phyloP scores from a whole-genome alignment of 169 alveolate genomes.

The Plasmodium gallinaceum region DNA sequence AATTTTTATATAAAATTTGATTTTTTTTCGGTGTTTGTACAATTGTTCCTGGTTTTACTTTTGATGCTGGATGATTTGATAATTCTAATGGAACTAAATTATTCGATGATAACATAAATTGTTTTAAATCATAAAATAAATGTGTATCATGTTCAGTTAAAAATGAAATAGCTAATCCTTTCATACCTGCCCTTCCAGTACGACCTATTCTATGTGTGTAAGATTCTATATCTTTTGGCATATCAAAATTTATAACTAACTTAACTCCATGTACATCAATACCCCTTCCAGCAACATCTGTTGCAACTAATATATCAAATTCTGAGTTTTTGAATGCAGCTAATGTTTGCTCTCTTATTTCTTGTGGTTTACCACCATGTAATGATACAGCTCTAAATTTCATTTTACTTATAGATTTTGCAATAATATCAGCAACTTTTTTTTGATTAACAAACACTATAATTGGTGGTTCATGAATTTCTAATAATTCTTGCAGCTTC shows the following conservation, averaged over 20 bases:
- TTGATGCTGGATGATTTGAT: constrained; percentile 91
- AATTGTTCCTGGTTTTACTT: constrained; percentile 86
- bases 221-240: constrained; percentile 96
- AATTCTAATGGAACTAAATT: constrained; percentile 94
- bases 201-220: constrained; percentile 98
- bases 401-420: constrained; percentile 85
- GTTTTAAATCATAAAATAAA: constrained; percentile 93
- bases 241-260: constrained; percentile 97
- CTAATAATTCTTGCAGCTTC: constrained; percentile 81
- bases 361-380: constrained; percentile 96
- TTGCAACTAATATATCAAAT: constrained; percentile 95
- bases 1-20: constrained; percentile 40
- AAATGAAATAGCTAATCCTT: constrained; percentile 97
- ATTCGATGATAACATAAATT: constrained; percentile 91
- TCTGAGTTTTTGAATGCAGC: constrained; percentile 92
- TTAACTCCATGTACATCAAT: constrained; percentile 96
- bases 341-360: constrained; percentile 93
- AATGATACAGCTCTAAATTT: constrained; percentile 85
- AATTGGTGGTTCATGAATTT: constrained; percentile 92
- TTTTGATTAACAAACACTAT: constrained; percentile 95
- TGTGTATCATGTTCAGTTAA: constrained; percentile 93
- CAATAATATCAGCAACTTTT: constrained; percentile 93
- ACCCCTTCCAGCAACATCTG: constrained; percentile 99
- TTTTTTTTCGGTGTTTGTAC: constrained; percentile 44
- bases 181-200: constrained; percentile 99